Evolutionary conservation across 2,329 filamentous ascomycete species (phyloP), one percentile per base, ranked within the genome.

Genomic region (Colletotrichum acutatum): DNA sequence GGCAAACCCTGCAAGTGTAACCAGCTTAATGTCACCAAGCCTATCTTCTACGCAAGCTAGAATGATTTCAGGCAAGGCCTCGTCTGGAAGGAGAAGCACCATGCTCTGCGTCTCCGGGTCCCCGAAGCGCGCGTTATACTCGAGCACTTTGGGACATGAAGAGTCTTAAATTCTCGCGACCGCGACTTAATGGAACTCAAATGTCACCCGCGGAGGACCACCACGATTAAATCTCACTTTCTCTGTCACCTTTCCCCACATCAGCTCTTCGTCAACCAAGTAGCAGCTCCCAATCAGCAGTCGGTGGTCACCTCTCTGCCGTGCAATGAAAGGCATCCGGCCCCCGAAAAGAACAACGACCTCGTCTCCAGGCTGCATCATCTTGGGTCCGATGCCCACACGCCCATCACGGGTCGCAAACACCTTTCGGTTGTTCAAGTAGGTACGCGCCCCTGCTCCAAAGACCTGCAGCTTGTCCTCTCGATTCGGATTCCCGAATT

Each of bases 91-190:
- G 22, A 98, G 87, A 11, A 94, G 92, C 12, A 98, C 86, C 24
- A 98, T 88, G 3, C 93, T 97, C 84, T 98, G 95, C 0, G 94
- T 97, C 83, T 98, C 95, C 2, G 95, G 95, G 80, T 98, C 95
- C 60, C 95, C 95, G 79, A 97, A 97, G 70, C 95, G 91, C 62
- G 97, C 95, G 78, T 98, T 98, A 86, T 98, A 98, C 83, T 98
- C 95, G 66, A 98, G 88, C 9, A 95, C 92, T 82, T 94, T 95
- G 56, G 95, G 92, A 0, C 4, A 14, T 22, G 19, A 49, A 49
- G 42, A 49, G 8, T 26, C 19, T 11, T 19, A 24, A 14, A n/a
- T 19, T 49, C n/a, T 26, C 37, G 34, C 60, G 12, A 24, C 61
- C 34, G 30, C 16, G 2, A 16, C 16, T 37, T 16, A 67, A 60